These are phyloP conservation scores for Pholiota conissans DNA, from an alignment of 768 basidiomycete genomes.

Conservation along the genomic window DNA sequence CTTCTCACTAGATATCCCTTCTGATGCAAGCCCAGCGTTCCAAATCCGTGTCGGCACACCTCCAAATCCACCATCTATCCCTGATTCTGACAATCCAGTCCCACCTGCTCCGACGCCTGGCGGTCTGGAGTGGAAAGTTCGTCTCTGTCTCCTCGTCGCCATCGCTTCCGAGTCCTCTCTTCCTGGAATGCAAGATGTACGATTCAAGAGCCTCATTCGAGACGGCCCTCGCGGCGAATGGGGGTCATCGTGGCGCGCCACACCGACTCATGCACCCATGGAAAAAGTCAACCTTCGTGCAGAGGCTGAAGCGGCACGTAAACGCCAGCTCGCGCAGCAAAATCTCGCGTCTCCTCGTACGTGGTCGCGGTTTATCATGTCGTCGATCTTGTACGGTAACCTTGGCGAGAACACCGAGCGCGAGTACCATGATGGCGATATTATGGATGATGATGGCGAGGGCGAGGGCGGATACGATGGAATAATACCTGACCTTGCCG, in stretches of 20 bases:
- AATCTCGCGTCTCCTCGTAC: constrained; percentile 25
- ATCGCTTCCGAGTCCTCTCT: constrained; percentile 51
- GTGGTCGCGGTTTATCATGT: constrained; percentile 41
- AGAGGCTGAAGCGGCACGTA: constrained; percentile 16
- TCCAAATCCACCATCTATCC: constrained; percentile 6
- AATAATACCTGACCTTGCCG: constrained; percentile 42
- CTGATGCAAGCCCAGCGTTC: constrained; percentile 89
- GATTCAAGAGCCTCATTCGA: constrained; percentile 50
- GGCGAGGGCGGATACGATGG: constrained; percentile 46
- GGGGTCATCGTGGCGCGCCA: constrained; percentile 68
- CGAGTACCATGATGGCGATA: constrained; percentile 63
- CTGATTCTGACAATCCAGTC: not conserved
- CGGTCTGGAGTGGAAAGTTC: constrained; percentile 89
- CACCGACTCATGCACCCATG: constrained; percentile 56
- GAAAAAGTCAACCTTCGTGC: constrained; percentile 41
- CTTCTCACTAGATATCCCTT: constrained; percentile 90
- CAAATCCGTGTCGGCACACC: constrained; percentile 52
- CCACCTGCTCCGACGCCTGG: constrained; percentile 41
- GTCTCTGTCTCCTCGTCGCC: constrained; percentile 82
- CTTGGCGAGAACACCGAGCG: constrained; percentile 36
- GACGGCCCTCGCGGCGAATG: constrained; percentile 69
- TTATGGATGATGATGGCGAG: constrained; percentile 37
- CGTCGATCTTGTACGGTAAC: constrained; percentile 29
- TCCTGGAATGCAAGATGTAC: constrained; percentile 48
- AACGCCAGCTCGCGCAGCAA: constrained; percentile 11